phyloP scores from a whole-genome alignment of 495 filamentous ascomycete genomes.

The Immersiella caudata region DNA sequence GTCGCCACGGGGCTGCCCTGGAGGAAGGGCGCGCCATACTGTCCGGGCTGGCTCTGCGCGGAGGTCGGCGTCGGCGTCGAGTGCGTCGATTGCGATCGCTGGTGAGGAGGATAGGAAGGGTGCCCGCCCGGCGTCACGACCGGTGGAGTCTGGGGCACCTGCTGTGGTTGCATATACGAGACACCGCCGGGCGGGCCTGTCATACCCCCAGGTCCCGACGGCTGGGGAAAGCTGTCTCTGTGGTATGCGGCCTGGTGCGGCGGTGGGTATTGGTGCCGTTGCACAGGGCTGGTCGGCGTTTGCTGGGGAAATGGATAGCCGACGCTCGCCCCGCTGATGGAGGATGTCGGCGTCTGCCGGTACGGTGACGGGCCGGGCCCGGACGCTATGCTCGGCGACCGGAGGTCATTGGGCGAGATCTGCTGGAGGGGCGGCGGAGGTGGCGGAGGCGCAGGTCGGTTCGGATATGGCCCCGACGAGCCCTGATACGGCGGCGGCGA shows the following conservation, averaged over 20 bases:
- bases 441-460: conserved; percentile 41
- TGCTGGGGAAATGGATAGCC: conserved; percentile 60
- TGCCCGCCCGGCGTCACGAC: conserved; percentile 49
- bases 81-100: conserved; percentile 52
- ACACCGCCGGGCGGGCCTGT: conserved; percentile 44
- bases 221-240: conserved; percentile 55
- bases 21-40: conserved; percentile 50
- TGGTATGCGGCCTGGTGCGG: conserved; percentile 38
- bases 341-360: conserved; percentile 51
- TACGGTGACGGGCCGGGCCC: conserved; percentile 58
- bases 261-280: conserved; percentile 52
- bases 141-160: conserved; percentile 56
- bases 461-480: conserved; percentile 41
- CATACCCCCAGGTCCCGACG: conserved; percentile 41
- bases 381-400: conserved; percentile 52
- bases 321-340: conserved; percentile 43
- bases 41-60: conserved; percentile 54
- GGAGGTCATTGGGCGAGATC: conserved; percentile 48
- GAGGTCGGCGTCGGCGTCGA: conserved; percentile 62
- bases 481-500: conserved; percentile 48
- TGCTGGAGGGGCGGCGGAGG: conserved; percentile 58
- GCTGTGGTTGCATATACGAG: conserved; percentile 48
- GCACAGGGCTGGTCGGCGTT: conserved; percentile 54
- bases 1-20: conserved; percentile 59
- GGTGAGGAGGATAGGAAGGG: conserved; percentile 47